Evolutionary conservation across 768 basidiomycete species (phyloP).

Genomic region (Psilocybe subaeruginosa): DNA sequence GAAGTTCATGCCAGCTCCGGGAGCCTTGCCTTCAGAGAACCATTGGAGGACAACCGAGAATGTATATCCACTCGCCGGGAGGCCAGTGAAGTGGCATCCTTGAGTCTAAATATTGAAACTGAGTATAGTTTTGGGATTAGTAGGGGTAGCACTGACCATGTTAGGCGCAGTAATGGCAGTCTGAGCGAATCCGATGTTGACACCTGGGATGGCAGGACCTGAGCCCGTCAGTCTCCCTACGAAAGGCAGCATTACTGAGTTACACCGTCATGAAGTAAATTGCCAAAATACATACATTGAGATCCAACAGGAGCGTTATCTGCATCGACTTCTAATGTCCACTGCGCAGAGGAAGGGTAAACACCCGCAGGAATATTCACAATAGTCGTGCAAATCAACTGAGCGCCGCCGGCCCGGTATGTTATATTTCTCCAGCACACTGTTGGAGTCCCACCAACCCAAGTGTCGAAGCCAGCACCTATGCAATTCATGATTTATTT

Average conservation of each 20-base stretch:
- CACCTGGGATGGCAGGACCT: background rate
- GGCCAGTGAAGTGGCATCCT: constrained; percentile 3
- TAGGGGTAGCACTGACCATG: background rate
- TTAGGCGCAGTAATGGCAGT: background rate
- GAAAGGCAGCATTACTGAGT: background rate
- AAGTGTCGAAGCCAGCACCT: background rate
- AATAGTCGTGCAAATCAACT: background rate
- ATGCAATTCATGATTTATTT: background rate
- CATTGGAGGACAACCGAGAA: too few species aligned
- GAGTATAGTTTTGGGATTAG: background rate
- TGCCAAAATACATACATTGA: background rate
- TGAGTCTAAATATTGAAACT: background rate
- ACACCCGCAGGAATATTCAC: background rate
- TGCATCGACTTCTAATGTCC: background rate
- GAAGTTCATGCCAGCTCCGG: too few species aligned
- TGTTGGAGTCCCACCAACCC: background rate
- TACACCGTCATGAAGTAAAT: background rate
- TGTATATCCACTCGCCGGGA: background rate
- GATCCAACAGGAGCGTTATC: background rate
- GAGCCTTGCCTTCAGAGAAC: too few species aligned
- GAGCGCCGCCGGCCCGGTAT: background rate
- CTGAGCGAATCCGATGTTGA: background rate
- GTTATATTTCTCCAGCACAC: constrained; percentile 2
- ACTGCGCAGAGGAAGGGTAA: background rate
- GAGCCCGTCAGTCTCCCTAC: background rate